Conservation (phyloP, 1,284 basidiomycete genomes). For the Albatrellus sp. region DNA sequence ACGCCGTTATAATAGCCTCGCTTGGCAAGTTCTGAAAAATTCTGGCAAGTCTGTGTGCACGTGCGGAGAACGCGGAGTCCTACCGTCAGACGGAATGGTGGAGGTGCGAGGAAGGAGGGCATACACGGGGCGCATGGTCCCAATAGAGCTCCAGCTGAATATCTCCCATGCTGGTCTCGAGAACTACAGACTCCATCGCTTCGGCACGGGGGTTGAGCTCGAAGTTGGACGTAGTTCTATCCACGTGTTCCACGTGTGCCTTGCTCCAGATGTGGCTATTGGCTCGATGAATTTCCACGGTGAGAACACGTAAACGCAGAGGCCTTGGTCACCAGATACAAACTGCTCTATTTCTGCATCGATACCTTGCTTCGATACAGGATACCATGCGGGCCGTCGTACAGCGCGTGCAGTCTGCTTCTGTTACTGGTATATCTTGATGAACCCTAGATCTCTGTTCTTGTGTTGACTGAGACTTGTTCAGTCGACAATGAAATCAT, state of each 20-base stretch:
- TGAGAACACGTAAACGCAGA: neutral
- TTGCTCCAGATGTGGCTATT: neutral
- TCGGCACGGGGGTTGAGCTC: slow-evolving; percentile 2
- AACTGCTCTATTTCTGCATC: neutral
- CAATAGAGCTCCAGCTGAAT: slow-evolving; percentile 85
- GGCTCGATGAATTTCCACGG: no score
- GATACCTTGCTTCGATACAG: neutral
- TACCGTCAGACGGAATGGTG: neutral
- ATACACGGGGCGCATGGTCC: slow-evolving; percentile 79
- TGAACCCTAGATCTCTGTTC: neutral
- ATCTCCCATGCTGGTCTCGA: slow-evolving; percentile 84
- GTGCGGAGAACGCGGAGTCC: no score
- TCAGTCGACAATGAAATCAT: slow-evolving; percentile 62
- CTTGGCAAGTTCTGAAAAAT: slow-evolving; percentile 80
- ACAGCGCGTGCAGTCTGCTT: slow-evolving; percentile 65
- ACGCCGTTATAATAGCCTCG: slow-evolving; percentile 80
- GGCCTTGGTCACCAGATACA: neutral
- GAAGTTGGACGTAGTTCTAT: slow-evolving; percentile 14
- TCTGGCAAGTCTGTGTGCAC: slow-evolving; percentile 71
- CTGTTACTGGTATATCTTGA: slow-evolving; percentile 45
- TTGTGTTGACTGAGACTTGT: slow-evolving; percentile 2
- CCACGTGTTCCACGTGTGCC: slow-evolving; percentile 2
- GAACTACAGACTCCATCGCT: slow-evolving; percentile 44
- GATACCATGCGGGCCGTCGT: slow-evolving; percentile 60
- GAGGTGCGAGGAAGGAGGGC: slow-evolving; percentile 8